Evolutionary conservation across 352 stramenopile genomes (phyloP).

Genomic region (Phytophthora pisi): DNA sequence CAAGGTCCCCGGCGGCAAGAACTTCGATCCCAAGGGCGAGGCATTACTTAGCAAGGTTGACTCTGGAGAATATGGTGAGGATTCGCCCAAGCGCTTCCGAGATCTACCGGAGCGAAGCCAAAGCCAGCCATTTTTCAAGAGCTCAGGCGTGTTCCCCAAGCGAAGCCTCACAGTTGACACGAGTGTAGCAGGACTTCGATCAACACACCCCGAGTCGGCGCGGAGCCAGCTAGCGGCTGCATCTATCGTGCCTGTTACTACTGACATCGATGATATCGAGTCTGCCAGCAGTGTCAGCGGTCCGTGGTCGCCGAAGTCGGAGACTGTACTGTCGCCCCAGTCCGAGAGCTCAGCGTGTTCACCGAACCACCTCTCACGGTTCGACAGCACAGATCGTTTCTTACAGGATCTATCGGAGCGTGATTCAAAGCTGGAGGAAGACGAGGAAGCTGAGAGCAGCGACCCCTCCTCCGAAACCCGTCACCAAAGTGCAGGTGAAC

Average conservation of each 20-base stretch:
- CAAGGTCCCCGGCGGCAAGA: constrained; percentile 55
- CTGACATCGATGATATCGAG: constrained; percentile 31
- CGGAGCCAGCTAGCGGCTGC: constrained; percentile 14
- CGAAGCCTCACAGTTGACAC: constrained; percentile 57
- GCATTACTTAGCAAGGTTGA: constrained; percentile 38
- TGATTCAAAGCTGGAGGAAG: constrained; percentile 73
- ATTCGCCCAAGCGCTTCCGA: constrained; percentile 23
- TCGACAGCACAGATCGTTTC: constrained; percentile 81
- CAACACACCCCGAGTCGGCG: constrained; percentile 5
- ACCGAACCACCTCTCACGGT: constrained; percentile 59
- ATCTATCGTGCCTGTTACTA: constrained; percentile 22
- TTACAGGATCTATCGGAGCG: constrained; percentile 70
- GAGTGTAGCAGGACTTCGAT: constrained; percentile 20
- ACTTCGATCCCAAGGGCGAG: constrained; percentile 37
- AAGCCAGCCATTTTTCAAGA: constrained; percentile 47
- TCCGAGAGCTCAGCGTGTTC: constrained; percentile 67
- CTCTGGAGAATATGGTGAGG: constrained; percentile 26
- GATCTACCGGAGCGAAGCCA: constrained; percentile 44
- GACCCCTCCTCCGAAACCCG: constrained; percentile 25
- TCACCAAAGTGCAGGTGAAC: constrained; percentile 31
- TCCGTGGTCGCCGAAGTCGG: constrained; percentile 66
- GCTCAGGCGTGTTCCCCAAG: constrained; percentile 35
- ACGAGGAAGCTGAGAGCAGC: constrained; percentile 45
- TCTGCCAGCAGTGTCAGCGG: constrained; percentile 39
- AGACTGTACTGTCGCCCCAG: constrained; percentile 55